These are phyloP conservation scores for Clathrus columnatus DNA, from an alignment of 768 basidiomycete species.

Conservation along the genomic window DNA sequence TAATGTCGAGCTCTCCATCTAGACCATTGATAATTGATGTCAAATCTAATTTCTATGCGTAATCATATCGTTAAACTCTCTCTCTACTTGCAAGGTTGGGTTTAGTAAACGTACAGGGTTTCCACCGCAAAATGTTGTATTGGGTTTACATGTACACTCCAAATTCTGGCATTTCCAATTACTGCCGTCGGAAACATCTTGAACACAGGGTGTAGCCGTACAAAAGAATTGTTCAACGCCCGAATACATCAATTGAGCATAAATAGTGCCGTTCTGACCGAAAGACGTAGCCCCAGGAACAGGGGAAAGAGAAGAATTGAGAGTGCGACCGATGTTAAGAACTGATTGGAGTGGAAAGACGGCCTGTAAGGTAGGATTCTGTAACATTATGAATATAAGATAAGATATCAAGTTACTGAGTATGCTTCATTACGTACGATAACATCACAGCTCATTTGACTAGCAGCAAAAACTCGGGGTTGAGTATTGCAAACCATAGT, in stretches of 20 bases:
- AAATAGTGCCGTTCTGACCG: constrained; percentile 43
- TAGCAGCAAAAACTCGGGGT: constrained; percentile 65
- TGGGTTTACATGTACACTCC: constrained; percentile 60
- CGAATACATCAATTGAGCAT: constrained; percentile 68
- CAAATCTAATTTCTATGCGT: constrained; percentile 31
- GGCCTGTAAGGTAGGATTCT: constrained; percentile 81
- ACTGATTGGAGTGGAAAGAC: constrained; percentile 64
- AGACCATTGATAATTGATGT: constrained; percentile 58
- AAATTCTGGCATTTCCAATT: constrained; percentile 70
- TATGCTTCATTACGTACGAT: constrained; percentile 40
- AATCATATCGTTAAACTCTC: not conserved
- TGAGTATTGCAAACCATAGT: constrained; percentile 65
- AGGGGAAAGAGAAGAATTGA: constrained; percentile 63
- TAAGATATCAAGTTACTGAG: not conserved
- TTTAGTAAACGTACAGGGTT: constrained; percentile 17
- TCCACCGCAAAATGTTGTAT: constrained; percentile 70
- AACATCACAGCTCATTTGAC: constrained; percentile 81
- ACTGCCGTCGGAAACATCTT: constrained; percentile 38
- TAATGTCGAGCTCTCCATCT: constrained; percentile 54
- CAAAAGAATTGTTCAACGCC: constrained; percentile 89
- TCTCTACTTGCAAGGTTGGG: not conserved
- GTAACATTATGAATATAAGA: not conserved
- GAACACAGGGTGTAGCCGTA: constrained; percentile 57
- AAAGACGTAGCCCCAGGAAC: constrained; percentile 53
- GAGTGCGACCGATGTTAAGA: constrained; percentile 71